A percentile compares a stretch with the other conserved stretches of the same genome.
These are phyloP conservation scores for Pichia ethanolica DNA, from an alignment of 805 yeast species.

Conservation along the genomic window DNA sequence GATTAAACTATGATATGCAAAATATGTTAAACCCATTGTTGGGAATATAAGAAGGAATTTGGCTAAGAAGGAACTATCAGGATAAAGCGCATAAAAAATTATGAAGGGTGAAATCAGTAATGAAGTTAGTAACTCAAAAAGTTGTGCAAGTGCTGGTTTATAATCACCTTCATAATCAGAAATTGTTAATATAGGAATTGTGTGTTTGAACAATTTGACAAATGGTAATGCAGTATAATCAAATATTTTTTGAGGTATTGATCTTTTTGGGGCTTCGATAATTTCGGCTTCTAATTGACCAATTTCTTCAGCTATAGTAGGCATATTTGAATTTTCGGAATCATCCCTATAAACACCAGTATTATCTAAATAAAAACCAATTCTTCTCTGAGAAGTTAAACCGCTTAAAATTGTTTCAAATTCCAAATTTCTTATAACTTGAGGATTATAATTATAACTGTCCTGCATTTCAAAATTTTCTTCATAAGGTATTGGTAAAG, in stretches of 20 bases:
- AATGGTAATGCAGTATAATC: slow-evolving; percentile 16
- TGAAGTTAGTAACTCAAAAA: slow-evolving; percentile 15
- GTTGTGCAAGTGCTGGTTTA: slow-evolving; percentile 16
- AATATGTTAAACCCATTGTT: slow-evolving; percentile 11
- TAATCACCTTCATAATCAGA: slow-evolving; percentile 16
- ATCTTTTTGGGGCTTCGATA: slow-evolving; percentile 1
- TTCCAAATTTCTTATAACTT: slow-evolving; percentile 22
- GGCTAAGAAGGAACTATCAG: background rate
- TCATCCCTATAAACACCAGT: slow-evolving; percentile 11
- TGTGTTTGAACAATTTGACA: slow-evolving; percentile 12
- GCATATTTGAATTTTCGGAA: background rate
- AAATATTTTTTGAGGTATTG: slow-evolving; percentile 8
- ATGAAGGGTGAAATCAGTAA: slow-evolving; percentile 17
- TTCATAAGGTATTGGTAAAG: slow-evolving; percentile 12
- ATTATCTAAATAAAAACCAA: slow-evolving; percentile 10
- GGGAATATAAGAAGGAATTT: background rate
- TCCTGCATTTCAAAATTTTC: slow-evolving; percentile 24
- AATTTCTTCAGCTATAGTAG: background rate
- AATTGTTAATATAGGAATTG: slow-evolving; percentile 20
- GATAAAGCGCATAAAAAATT: slow-evolving; percentile 17
- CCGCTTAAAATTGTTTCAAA: slow-evolving; percentile 22
- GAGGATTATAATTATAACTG: slow-evolving; percentile 24
- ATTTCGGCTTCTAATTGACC: slow-evolving; percentile 5
- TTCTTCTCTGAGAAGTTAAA: slow-evolving; percentile 17
- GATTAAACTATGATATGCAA: slow-evolving; percentile 16